Conservation (phyloP, 352 stramenopile species). For the Phytophthora boehmeriae region DNA sequence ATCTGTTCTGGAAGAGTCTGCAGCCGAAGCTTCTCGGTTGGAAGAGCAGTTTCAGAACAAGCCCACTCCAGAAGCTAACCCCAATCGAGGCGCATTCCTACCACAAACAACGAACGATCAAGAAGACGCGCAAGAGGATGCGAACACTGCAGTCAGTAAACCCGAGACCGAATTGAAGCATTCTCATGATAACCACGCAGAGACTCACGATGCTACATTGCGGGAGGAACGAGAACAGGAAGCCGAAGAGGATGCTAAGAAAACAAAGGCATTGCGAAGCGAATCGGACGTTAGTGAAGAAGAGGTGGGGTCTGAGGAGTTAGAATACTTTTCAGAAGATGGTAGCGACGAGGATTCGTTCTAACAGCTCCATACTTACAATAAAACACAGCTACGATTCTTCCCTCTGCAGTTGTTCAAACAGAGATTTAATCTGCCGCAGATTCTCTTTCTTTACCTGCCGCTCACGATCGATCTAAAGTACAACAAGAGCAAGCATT, state of each 20-base stretch:
- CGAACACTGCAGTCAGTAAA: not conserved
- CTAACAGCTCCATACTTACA: constrained; percentile 37
- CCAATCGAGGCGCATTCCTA: constrained; percentile 24
- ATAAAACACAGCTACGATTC: constrained; percentile 27
- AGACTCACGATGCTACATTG: not conserved
- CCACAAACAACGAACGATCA: constrained; percentile 25
- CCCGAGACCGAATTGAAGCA: not conserved
- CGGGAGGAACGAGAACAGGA: constrained; percentile 5
- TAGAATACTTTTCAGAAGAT: constrained; percentile 87
- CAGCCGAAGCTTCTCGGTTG: constrained; percentile 41
- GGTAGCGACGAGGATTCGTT: constrained; percentile 84
- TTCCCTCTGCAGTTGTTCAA: constrained; percentile 74
- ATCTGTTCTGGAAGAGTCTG: constrained; percentile 35
- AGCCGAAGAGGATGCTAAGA: constrained; percentile 43
- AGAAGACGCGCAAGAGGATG: constrained; percentile 4
- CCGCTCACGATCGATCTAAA: constrained; percentile 68
- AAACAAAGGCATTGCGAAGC: constrained; percentile 44
- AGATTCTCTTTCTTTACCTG: constrained; percentile 73
- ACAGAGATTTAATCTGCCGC: constrained; percentile 78
- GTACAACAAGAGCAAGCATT: not conserved
- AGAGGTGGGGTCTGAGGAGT: constrained; percentile 73
- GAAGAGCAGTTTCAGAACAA: constrained; percentile 20
- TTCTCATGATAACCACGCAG: constrained; percentile 9
- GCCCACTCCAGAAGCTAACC: constrained; percentile 15
- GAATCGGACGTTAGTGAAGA: constrained; percentile 69